Evolutionary conservation across 768 basidiomycete species (phyloP).

Genomic region (Hericium erinaceus): DNA sequence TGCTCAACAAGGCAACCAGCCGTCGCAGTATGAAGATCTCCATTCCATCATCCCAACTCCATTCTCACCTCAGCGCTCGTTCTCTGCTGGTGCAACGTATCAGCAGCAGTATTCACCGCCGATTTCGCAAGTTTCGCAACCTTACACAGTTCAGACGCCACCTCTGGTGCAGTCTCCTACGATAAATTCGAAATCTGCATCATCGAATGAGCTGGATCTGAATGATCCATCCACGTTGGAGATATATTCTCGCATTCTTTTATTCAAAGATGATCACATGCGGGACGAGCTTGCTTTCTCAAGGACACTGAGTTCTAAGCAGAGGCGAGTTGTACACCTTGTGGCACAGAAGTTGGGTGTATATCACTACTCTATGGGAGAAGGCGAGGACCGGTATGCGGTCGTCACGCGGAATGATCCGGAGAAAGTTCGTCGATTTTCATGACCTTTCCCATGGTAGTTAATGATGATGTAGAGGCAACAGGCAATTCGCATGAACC

Average conservation of each 20-base stretch:
- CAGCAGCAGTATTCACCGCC: constrained; percentile 65
- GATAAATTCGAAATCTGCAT: constrained; percentile 53
- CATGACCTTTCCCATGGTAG: background rate
- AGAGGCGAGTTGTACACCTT: constrained; percentile 87
- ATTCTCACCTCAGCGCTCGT: constrained; percentile 68
- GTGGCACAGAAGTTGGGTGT: constrained; percentile 96
- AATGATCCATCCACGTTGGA: constrained; percentile 95
- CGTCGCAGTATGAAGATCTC: constrained; percentile 58
- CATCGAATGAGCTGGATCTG: constrained; percentile 75
- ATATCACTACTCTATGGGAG: constrained; percentile 88
- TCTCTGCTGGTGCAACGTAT: constrained; percentile 52
- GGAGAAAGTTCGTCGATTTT: constrained; percentile 48
- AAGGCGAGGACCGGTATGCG: constrained; percentile 87
- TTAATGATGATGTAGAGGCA: constrained; percentile 18
- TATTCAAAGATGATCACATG: constrained; percentile 98
- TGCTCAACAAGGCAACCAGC: constrained; percentile 25
- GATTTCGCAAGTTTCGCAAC: constrained; percentile 29
- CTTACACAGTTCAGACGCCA: constrained; percentile 36
- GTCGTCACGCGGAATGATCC: constrained; percentile 90
- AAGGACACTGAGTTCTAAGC: constrained; percentile 72
- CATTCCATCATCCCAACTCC: constrained; percentile 44
- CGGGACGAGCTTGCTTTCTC: constrained; percentile 96
- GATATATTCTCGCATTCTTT: constrained; percentile 90
- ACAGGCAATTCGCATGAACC: constrained; percentile 31
- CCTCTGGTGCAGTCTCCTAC: constrained; percentile 43